phyloP scores from a whole-genome alignment of 2,329 filamentous ascomycete genomes.

The Alternaria sp. region DNA sequence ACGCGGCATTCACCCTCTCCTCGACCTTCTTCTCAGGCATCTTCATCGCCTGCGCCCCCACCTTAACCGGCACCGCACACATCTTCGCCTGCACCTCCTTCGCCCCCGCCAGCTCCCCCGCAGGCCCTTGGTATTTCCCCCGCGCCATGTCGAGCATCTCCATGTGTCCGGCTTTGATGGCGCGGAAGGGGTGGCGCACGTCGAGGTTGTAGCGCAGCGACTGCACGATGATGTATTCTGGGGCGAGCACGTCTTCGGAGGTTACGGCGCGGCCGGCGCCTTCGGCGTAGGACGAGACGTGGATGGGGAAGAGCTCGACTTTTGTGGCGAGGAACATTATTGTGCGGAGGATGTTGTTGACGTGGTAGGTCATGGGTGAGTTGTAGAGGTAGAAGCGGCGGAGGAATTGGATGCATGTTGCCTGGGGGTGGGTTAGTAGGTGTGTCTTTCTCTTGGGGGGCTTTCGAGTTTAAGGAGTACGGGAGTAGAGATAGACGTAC shows the following conservation, averaged over 20 bases:
- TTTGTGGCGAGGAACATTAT: conserved; percentile 94
- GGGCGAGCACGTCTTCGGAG: conserved; percentile 82
- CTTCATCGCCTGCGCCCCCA: conserved; percentile 18
- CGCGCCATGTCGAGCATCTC: conserved; percentile 74
- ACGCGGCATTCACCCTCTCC: conserved; percentile 66
- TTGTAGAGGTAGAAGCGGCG: conserved; percentile 96
- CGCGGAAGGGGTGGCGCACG: conserved; percentile 87
- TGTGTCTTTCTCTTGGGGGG: no score
- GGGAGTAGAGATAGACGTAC: conserved; percentile 46
- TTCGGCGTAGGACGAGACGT: conserved; percentile 64
- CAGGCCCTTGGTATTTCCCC: conserved; percentile 58
- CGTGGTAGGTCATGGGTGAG: conserved; percentile 94
- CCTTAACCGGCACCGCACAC: conserved; percentile 31
- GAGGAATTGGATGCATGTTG: conserved; percentile 87
- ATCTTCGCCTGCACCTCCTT: conserved; percentile 38
- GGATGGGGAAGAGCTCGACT: conserved; percentile 82
- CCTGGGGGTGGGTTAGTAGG: conserved; percentile 48
- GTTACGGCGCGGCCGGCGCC: conserved; percentile 60
- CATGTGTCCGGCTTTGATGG: conserved; percentile 83
- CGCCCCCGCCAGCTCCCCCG: conserved; percentile 17
- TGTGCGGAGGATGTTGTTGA: conserved; percentile 85
- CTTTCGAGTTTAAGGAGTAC: no score
- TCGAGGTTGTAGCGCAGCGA: conserved; percentile 93
- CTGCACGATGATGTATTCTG: conserved; percentile 92
- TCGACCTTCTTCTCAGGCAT: conserved; percentile 32